These are phyloP conservation scores for Strobilomyces dryophilus DNA, from an alignment of 768 basidiomycete species.

Conservation along the genomic window DNA sequence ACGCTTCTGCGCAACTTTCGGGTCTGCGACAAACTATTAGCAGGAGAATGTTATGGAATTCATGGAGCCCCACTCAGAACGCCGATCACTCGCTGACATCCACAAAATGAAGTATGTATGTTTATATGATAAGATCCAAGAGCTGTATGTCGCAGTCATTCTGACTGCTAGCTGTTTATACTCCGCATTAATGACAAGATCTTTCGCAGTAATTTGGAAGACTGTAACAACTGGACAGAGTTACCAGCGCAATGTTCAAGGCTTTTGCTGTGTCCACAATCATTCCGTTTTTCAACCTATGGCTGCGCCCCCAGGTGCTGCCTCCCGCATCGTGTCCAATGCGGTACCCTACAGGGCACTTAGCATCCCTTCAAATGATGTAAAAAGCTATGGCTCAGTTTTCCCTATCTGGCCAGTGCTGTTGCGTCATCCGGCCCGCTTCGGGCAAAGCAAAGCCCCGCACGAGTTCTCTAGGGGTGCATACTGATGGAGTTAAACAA, in stretches of 20 bases:
- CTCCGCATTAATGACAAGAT: not conserved
- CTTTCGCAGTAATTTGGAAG: not conserved
- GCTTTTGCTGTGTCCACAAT: constrained; percentile 17
- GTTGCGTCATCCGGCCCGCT: not conserved
- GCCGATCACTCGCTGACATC: not conserved
- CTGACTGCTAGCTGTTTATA: too few species aligned
- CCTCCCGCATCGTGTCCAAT: constrained; percentile 40
- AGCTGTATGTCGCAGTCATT: too few species aligned
- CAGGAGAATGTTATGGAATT: not conserved
- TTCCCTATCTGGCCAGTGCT: not conserved
- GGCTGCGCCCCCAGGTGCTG: not conserved
- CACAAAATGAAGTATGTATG: not conserved
- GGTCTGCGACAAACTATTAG: not conserved
- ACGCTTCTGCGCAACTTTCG: not conserved
- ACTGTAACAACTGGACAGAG: constrained; percentile 37
- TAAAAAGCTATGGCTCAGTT: constrained; percentile 2
- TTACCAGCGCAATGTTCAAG: constrained; percentile 45
- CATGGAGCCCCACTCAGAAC: not conserved
- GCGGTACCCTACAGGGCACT: not conserved
- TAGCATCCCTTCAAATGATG: not conserved
- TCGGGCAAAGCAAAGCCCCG: constrained; percentile 3
- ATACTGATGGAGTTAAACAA: not conserved
- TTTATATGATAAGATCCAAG: not conserved
- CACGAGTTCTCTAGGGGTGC: constrained; percentile 1
- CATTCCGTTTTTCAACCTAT: not conserved